A percentile compares a stretch with the other conserved stretches of the same genome.
These are phyloP conservation scores for Suillus brevipes DNA, from an alignment of 768 basidiomycete species.

Conservation along the genomic window DNA sequence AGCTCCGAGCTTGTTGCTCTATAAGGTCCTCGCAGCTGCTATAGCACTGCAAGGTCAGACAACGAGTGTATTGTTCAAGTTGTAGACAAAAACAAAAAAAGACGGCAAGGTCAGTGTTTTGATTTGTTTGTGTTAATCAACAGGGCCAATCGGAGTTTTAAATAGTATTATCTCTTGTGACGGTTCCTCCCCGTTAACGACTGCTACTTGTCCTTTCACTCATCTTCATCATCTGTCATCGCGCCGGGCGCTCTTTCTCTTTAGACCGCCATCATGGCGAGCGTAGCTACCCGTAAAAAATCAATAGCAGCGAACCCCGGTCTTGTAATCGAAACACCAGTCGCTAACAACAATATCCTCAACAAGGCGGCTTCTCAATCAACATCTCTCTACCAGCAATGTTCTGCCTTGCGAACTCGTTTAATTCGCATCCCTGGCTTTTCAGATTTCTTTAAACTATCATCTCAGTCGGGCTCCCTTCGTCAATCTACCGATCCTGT, in stretches of 20 bases:
- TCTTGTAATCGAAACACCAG: slow-evolving; percentile 71
- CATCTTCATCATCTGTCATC: background rate
- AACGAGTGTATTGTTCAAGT: background rate
- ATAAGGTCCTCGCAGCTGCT: background rate
- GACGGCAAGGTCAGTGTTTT: slow-evolving; percentile 16
- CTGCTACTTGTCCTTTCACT: slow-evolving; percentile 6
- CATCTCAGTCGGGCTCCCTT: slow-evolving; percentile 52
- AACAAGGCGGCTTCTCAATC: slow-evolving; percentile 88
- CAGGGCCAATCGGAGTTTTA: slow-evolving; percentile 29
- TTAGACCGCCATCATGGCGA: slow-evolving; percentile 41
- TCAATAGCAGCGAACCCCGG: slow-evolving; percentile 66
- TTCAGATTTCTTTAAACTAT: slow-evolving; percentile 63
- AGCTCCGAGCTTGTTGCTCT: background rate
- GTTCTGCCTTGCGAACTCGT: slow-evolving; percentile 72
- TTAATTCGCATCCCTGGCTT: slow-evolving; percentile 81
- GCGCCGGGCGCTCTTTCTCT: slow-evolving; percentile 12
- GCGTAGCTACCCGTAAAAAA: slow-evolving; percentile 73
- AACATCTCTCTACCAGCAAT: slow-evolving; percentile 91
- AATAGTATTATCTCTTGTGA: slow-evolving; percentile 31
- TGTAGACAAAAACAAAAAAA: slow-evolving; percentile 4
- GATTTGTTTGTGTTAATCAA: slow-evolving; percentile 31
- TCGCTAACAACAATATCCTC: slow-evolving; percentile 82
- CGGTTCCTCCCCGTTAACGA: slow-evolving; percentile 10
- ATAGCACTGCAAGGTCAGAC: background rate
- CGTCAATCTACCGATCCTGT: slow-evolving; percentile 90